These are phyloP conservation scores for Penicillium oxalicum DNA, from an alignment of 2,329 filamentous ascomycete species.

Conservation along the genomic window DNA sequence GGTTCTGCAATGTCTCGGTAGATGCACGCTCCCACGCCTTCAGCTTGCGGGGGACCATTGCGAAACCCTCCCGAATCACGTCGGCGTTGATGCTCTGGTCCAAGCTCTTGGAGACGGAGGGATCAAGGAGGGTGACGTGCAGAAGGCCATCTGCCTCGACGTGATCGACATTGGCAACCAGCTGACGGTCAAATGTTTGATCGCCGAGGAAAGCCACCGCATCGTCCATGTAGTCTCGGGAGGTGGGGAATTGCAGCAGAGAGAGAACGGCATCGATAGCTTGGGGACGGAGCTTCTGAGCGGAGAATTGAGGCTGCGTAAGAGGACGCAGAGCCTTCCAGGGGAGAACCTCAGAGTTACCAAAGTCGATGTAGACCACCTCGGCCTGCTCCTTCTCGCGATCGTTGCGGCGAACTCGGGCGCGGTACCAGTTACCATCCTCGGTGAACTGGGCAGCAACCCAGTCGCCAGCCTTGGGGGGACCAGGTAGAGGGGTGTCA, in stretches of 20 bases:
- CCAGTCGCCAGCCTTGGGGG: conserved; percentile 84
- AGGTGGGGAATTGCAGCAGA: conserved; percentile 79
- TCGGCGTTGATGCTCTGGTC: conserved; percentile 86
- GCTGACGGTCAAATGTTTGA: conserved; percentile 64
- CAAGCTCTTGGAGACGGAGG: conserved; percentile 55
- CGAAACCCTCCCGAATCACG: conserved; percentile 73
- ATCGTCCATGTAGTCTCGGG: conserved; percentile 76
- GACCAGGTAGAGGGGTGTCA: conserved; percentile 62
- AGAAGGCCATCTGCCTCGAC: conserved; percentile 73
- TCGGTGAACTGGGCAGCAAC: conserved; percentile 87
- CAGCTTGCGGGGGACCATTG: conserved; percentile 86
- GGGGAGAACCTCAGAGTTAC: conserved; percentile 82
- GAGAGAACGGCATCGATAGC: conserved; percentile 81
- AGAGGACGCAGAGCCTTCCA: conserved; percentile 83
- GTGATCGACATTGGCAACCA: conserved; percentile 88
- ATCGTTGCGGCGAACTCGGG: conserved; percentile 84
- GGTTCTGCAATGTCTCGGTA: conserved; percentile 61
- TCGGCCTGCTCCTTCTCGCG: conserved; percentile 82
- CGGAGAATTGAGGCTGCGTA: conserved; percentile 68
- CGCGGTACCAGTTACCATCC: conserved; percentile 92
- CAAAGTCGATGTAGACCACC: conserved; percentile 92
- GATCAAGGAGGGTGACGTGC: conserved; percentile 84
- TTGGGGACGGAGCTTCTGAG: conserved; percentile 77
- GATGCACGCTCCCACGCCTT: conserved; percentile 84
- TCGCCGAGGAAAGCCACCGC: conserved; percentile 70